Evolutionary conservation across 495 filamentous ascomycete species (phyloP).

Genomic region (Penicillium waksmanii): DNA sequence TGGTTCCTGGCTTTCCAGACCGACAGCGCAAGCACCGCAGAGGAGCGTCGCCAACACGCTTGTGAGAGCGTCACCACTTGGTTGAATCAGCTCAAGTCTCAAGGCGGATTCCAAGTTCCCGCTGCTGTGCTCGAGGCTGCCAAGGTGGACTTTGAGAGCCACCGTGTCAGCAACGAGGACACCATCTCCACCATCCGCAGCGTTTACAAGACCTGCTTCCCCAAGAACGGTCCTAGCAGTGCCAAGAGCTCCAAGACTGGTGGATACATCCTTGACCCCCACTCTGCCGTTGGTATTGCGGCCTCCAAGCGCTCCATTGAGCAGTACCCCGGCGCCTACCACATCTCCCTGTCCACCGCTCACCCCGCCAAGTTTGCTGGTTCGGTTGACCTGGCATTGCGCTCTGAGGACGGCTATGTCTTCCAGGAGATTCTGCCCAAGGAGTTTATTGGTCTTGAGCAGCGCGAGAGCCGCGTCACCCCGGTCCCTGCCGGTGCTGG

Average conservation of each 20-base stretch:
- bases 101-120: slow-evolving; percentile 80
- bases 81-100: slow-evolving; percentile 73
- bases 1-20: slow-evolving; percentile 84
- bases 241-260: slow-evolving; percentile 39
- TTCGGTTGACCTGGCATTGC: slow-evolving; percentile 76
- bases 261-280: slow-evolving; percentile 85
- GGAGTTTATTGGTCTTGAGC: slow-evolving; percentile 75
- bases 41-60: slow-evolving; percentile 45
- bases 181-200: slow-evolving; percentile 73
- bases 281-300: slow-evolving; percentile 82
- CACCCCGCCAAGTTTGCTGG: slow-evolving; percentile 91
- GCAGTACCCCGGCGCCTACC: slow-evolving; percentile 52
- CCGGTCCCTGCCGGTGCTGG: slow-evolving; percentile 30
- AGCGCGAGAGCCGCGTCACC: slow-evolving; percentile 52
- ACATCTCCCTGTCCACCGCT: slow-evolving; percentile 86
- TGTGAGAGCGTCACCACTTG: slow-evolving; percentile 67
- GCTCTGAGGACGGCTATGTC: slow-evolving; percentile 64
- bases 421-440: slow-evolving; percentile 77
- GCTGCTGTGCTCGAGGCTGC: slow-evolving; percentile 66
- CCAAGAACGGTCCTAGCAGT: slow-evolving; percentile 32
- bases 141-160: slow-evolving; percentile 72
- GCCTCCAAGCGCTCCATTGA: slow-evolving; percentile 68
- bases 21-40: slow-evolving; percentile 32
- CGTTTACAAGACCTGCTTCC: slow-evolving; percentile 58
- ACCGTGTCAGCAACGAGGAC: slow-evolving; percentile 78